phyloP scores from a whole-genome alignment of 176 grass and related monocot species.

The Rhipidocladum racemiflorum region DNA sequence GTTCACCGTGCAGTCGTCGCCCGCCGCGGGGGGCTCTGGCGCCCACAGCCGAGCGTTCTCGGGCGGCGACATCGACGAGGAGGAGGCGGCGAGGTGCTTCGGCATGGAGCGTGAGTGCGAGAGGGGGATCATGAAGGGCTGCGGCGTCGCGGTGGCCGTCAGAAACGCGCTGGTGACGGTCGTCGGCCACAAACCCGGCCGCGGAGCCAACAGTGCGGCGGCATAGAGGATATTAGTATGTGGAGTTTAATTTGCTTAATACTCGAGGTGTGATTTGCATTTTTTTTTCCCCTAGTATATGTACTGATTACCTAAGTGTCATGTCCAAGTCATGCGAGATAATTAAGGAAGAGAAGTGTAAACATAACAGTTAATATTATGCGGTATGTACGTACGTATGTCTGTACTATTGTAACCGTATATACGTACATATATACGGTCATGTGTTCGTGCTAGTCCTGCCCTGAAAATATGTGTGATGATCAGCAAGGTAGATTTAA shows the following conservation, averaged over 20 bases:
- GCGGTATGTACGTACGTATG: neutral
- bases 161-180: slow-evolving; percentile 31
- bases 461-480: slow-evolving; percentile 36
- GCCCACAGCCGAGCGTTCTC: slow-evolving; percentile 29
- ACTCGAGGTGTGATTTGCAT: slow-evolving; percentile 32
- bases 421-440: slow-evolving; percentile 9
- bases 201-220: neutral
- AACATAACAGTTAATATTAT: slow-evolving; percentile 25
- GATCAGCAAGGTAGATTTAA: neutral
- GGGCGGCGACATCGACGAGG: slow-evolving; percentile 8
- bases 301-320: slow-evolving; percentile 7
- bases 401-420: neutral
- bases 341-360: slow-evolving; percentile 17
- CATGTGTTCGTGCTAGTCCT: neutral
- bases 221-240: neutral
- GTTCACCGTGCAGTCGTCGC: slow-evolving; percentile 36
- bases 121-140: slow-evolving; percentile 22
- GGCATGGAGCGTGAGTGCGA: slow-evolving; percentile 38
- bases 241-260: neutral
- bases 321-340: slow-evolving; percentile 21
- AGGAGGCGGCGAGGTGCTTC: slow-evolving; percentile 23
- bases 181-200: slow-evolving; percentile 34
- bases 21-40: neutral
- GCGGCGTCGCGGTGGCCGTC: slow-evolving; percentile 32
- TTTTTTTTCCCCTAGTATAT: slow-evolving; percentile 28